phyloP scores from a whole-genome alignment of 2,329 filamentous ascomycete genomes.

The Aureobasidium subglaciale region DNA sequence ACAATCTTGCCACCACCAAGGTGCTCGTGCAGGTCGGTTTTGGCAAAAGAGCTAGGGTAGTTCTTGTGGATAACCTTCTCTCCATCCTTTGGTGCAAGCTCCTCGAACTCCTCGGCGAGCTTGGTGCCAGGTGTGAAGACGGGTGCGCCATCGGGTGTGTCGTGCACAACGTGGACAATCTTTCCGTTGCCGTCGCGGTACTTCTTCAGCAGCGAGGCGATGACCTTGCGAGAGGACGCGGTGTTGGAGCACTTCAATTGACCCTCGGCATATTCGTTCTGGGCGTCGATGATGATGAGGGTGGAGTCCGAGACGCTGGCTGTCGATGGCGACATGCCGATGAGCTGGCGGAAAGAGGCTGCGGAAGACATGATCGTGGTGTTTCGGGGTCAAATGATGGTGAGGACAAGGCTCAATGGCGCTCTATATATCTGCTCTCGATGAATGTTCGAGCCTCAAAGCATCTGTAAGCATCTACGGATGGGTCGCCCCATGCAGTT shows the following conservation, averaged over 20 bases:
- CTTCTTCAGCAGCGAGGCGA: constrained; percentile 49
- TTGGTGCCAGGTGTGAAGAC: constrained; percentile 58
- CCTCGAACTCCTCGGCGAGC: constrained; percentile 54
- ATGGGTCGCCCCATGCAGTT: background rate
- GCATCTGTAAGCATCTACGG: background rate
- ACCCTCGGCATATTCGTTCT: constrained; percentile 61
- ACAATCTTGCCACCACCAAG: constrained; percentile 56
- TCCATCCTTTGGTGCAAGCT: constrained; percentile 46
- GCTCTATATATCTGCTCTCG: background rate
- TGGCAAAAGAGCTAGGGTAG: constrained; percentile 53
- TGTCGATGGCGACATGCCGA: constrained; percentile 50
- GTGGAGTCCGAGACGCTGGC: constrained; percentile 53
- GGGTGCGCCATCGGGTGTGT: constrained; percentile 53
- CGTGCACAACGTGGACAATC: constrained; percentile 57
- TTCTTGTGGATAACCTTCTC: constrained; percentile 56
- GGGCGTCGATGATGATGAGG: constrained; percentile 60
- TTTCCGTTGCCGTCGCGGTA: constrained; percentile 51
- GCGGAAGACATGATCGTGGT: constrained; percentile 16
- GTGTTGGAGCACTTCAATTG: constrained; percentile 51
- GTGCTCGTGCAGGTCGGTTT: constrained; percentile 51
- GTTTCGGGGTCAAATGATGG: too few relatives aligned
- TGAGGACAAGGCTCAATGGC: too few relatives aligned
- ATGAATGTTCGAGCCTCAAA: background rate
- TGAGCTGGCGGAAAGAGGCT: constrained; percentile 43
- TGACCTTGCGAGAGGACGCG: constrained; percentile 47